Percentiles rank a stretch among this genome's conserved stretches.
These are phyloP conservation scores for Ustilago tritici DNA, from an alignment of 1,284 basidiomycete genomes.

Conservation along the genomic window DNA sequence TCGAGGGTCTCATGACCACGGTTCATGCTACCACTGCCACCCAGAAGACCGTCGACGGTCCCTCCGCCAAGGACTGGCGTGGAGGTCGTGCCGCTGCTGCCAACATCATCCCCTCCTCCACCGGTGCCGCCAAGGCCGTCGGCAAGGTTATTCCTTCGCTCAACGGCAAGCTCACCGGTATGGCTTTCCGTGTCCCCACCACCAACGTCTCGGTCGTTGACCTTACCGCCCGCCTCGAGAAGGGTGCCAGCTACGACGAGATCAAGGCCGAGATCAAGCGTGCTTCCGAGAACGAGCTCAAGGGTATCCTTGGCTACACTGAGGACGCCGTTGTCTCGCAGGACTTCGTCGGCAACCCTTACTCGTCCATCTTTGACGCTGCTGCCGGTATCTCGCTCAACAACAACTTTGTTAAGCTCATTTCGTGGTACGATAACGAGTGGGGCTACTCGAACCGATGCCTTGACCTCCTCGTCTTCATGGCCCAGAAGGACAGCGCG, in stretches of 20 bases:
- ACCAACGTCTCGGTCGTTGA: slow-evolving; percentile 98
- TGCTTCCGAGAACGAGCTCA: slow-evolving; percentile 78
- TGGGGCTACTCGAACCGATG: slow-evolving; percentile 97
- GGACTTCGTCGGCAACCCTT: slow-evolving; percentile 77
- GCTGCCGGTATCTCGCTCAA: slow-evolving; percentile 92
- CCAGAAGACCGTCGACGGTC: slow-evolving; percentile 97
- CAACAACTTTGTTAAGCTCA: slow-evolving; percentile 93
- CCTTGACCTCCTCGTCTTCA: slow-evolving; percentile 86
- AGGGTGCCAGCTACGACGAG: slow-evolving; percentile 82
- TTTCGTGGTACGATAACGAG: slow-evolving; percentile 86
- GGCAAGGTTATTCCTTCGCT: slow-evolving; percentile 97
- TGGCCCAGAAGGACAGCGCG: slow-evolving; percentile 75
- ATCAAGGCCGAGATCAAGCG: slow-evolving; percentile 90
- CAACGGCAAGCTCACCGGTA: slow-evolving; percentile 94
- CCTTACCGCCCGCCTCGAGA: slow-evolving; percentile 92
- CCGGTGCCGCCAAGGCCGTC: slow-evolving; percentile 97
- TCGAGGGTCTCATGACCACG: slow-evolving; percentile 89
- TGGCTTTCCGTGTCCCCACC: slow-evolving; percentile 97
- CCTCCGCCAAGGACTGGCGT: slow-evolving; percentile 74
- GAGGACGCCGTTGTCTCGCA: slow-evolving; percentile 90
- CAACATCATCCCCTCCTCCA: slow-evolving; percentile 99
- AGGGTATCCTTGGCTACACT: slow-evolving; percentile 93
- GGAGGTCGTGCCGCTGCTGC: slow-evolving; percentile 95
- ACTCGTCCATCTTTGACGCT: slow-evolving; percentile 77
- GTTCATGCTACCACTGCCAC: slow-evolving; percentile 88